Evolutionary conservation across 1,284 basidiomycete genomes (phyloP).

Genomic region (Chondrostereum purpureum): DNA sequence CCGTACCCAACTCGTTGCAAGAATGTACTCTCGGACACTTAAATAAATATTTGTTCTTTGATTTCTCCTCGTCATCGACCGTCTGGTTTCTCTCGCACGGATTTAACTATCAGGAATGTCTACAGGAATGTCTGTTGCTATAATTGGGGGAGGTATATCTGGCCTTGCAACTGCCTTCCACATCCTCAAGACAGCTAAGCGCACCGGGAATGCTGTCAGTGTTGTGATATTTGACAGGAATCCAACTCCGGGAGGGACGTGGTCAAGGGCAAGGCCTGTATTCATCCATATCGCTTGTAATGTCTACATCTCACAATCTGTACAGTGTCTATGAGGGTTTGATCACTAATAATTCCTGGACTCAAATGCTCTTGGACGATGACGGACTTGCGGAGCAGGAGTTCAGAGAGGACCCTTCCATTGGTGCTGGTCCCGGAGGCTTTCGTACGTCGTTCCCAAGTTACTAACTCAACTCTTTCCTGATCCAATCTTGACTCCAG

Average conservation of each 20-base stretch:
- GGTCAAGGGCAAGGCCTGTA: constrained; percentile 1
- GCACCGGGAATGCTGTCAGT: not conserved
- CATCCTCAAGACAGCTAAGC: not conserved
- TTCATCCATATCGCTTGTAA: too few species aligned
- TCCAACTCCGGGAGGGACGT: not conserved
- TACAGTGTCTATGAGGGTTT: constrained; percentile 3
- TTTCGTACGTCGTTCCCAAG: too few species aligned
- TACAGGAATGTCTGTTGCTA: constrained; percentile 6
- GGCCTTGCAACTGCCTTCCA: constrained; percentile 3
- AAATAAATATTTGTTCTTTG: too few species aligned
- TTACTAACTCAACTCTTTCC: too few species aligned
- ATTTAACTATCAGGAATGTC: constrained; percentile 8
- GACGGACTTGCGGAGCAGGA: constrained; percentile 2
- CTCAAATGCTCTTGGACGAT: constrained; percentile 5
- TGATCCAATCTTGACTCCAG: too few species aligned
- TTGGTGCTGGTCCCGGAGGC: constrained; percentile 2
- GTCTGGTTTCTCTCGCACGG: too few species aligned
- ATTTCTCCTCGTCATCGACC: too few species aligned
- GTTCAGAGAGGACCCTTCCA: constrained; percentile 1
- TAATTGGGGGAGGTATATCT: constrained; percentile 10
- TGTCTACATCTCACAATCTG: not conserved
- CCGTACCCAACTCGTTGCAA: too few species aligned
- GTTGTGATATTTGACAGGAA: constrained; percentile 2
- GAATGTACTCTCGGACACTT: too few species aligned
- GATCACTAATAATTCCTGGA: constrained; percentile 4